Evolutionary conservation across 2,329 filamentous ascomycete genomes (phyloP).

Genomic region (Colletotrichum scovillei): DNA sequence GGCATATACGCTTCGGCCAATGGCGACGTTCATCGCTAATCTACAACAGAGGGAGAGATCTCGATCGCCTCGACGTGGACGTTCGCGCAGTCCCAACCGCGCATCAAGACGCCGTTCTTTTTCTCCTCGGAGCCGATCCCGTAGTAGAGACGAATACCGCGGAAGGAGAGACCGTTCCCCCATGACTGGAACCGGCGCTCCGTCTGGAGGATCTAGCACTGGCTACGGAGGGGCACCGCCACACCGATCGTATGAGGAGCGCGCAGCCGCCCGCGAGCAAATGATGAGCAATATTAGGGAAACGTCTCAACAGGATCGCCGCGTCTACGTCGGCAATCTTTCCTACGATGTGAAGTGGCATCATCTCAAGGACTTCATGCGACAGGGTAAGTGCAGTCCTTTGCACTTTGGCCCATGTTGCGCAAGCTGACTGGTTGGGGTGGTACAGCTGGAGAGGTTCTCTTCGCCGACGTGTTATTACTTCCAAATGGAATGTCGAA

Average conservation of each 20-base stretch:
- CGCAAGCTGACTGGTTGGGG: slow-evolving; percentile 40
- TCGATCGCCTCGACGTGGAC: slow-evolving; percentile 80
- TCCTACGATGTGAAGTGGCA: slow-evolving; percentile 99
- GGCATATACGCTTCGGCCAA: slow-evolving; percentile 23
- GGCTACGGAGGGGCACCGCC: slow-evolving; percentile 69
- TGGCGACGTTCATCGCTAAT: slow-evolving; percentile 26
- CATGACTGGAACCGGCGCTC: slow-evolving; percentile 80
- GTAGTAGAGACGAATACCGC: slow-evolving; percentile 82
- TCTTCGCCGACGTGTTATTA: slow-evolving; percentile 99
- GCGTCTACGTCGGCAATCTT: slow-evolving; percentile 98
- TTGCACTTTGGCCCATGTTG: slow-evolving; percentile 22
- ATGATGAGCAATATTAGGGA: slow-evolving; percentile 97
- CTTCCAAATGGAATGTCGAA: slow-evolving; percentile 99
- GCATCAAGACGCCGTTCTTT: slow-evolving; percentile 79
- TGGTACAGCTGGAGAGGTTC: slow-evolving; percentile 91
- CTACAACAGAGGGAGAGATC: slow-evolving; percentile 81
- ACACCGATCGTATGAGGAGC: slow-evolving; percentile 86
- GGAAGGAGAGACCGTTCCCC: slow-evolving; percentile 82
- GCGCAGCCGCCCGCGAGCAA: slow-evolving; percentile 84
- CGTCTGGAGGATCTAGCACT: slow-evolving; percentile 76
- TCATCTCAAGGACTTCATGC: slow-evolving; percentile 99
- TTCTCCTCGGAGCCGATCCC: slow-evolving; percentile 82
- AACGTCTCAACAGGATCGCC: slow-evolving; percentile 96
- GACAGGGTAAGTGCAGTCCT: slow-evolving; percentile 80
- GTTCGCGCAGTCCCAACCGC: slow-evolving; percentile 85